Base-by-base conservation (phyloP, 768 basidiomycete genomes). In the Dendrothele bispora region DNA sequence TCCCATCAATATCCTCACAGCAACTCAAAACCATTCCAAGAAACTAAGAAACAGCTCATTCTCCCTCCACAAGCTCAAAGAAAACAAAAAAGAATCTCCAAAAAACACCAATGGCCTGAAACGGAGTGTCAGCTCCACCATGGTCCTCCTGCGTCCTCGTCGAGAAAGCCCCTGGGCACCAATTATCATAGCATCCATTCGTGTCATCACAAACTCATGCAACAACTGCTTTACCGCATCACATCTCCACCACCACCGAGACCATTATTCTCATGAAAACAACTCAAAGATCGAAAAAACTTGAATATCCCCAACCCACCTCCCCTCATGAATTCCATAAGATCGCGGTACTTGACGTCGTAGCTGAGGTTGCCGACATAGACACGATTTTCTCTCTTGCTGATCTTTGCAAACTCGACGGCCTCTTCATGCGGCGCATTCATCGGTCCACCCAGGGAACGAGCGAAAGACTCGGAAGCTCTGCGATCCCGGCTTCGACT, bases 311-410 rank as follows among this genome's bases (percentile, higher is more conserved):
- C 82, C 83, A 74, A 95, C 95, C 88, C 91, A 97, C 95, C 94
- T 93, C 91, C 91, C 87, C 91, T 82, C 93, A 97, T 95, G 67
- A 97, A 98, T 84, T 97, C 93, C 83, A 95, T 93, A 70, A 98
- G 79, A 77, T 98, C 95, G 72, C 93, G 83, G 75, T 95, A 98
- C 74, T 88, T 94, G 84, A 94, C 91, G 68, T 95, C 91, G 78
- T 98, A 98, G 66, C 90, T 91, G 71, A 98, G 82, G 69, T 98
- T 98, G 64, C 95, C 95, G 68, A 98, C 91, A 62, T 98, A 98
- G 61, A 98, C 93, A 59, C 95, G 80, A 68, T 97, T 93, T 79
- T 98, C 95, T 73, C 91, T 83, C 81, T 95, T 92, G 86, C 90
- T 93, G 64, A 86, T 80, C 68, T 95, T 94, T 62, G 92, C 84